Evolutionary conservation across 2,329 filamentous ascomycete genomes (phyloP).

Genomic region (Graphilbum fragrans): DNA sequence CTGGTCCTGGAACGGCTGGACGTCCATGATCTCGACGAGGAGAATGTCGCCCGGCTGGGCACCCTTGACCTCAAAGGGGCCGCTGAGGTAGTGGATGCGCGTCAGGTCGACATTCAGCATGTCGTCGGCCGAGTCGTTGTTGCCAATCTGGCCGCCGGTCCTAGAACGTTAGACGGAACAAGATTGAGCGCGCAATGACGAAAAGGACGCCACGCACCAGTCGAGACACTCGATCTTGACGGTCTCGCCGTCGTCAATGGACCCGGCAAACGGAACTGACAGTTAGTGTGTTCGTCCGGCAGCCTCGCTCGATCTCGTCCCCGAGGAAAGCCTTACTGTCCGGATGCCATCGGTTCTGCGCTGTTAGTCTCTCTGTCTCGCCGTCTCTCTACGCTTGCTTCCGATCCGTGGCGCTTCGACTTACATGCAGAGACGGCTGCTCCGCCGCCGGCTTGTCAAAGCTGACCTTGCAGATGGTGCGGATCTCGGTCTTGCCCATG

Average conservation of each 20-base stretch:
- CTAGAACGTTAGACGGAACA: slow-evolving; percentile 21
- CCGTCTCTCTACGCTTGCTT: background rate
- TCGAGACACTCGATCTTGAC: slow-evolving; percentile 91
- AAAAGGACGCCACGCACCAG: slow-evolving; percentile 34
- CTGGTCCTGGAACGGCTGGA: slow-evolving; percentile 74
- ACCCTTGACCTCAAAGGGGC: slow-evolving; percentile 76
- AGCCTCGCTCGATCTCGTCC: background rate
- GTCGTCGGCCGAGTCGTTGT: slow-evolving; percentile 85
- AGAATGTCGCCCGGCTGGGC: slow-evolving; percentile 78
- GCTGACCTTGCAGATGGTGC: slow-evolving; percentile 62
- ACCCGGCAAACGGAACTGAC: slow-evolving; percentile 59
- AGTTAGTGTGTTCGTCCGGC: background rate
- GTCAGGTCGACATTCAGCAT: slow-evolving; percentile 75
- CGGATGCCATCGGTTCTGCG: slow-evolving; percentile 86
- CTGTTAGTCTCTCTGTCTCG: background rate
- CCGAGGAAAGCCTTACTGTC: slow-evolving; percentile 46
- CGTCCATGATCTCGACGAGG: slow-evolving; percentile 83
- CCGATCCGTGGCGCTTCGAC: too few species aligned
- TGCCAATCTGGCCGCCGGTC: slow-evolving; percentile 72
- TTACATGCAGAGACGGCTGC: slow-evolving; percentile 59
- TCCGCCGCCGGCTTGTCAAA: slow-evolving; percentile 59
- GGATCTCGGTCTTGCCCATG: slow-evolving; percentile 40
- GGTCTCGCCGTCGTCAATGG: slow-evolving; percentile 71
- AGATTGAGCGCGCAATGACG: background rate
- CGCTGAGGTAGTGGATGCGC: slow-evolving; percentile 75